Evolutionary conservation across 768 basidiomycete species (phyloP), one percentile per base, ranked within the genome.

Genomic region (Calocybe indica): DNA sequence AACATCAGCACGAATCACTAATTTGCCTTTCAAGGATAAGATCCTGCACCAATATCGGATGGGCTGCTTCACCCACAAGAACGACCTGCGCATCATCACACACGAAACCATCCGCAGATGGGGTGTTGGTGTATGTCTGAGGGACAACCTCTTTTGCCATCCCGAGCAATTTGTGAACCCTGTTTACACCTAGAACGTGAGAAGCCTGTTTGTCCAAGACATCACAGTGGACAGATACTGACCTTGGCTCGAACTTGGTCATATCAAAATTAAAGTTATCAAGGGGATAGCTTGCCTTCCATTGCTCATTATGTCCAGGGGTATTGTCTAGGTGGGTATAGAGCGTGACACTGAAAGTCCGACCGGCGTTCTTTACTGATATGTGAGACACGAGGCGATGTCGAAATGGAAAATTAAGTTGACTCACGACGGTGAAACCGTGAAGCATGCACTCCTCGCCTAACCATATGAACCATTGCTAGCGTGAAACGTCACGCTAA

Each of bases 21-120:
- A 8, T 36, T 33, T 30, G 36, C n/a, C 11, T 15, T 22, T 43
- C 44, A 40, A 30, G 34, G 30, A 40, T 40, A 40, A 32, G 30
- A 30, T 38, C 11, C 55, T 64, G 46, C 51, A 70, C 81, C 57
- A 77, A 63, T 33, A 78, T 60, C 10, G 80, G 76, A 59, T 83
- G 80, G 0, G 76, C 79, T 2, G 80, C 80, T 46, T 82, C 79
- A 42, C 81, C 83, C n/a, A 81, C 69, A 11, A 83, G 60, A 11
- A 77, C 70, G 14, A 77, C 61, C 43, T 70, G 66, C 6, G 73
- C 76, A 13, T 61, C 58, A 8, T 72, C 66, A 53, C 80, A 78
- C 5, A 76, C 73, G 62, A 77, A 71, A 40, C 65, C 70, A 30
- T 80, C 76, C 14, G 77, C 56, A 37, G 59, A 43, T 5, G 65